Percentiles rank a stretch among this genome's conserved stretches.
These are phyloP conservation scores for Wickerhamomyces alni DNA, from an alignment of 805 yeast species.

Conservation along the genomic window DNA sequence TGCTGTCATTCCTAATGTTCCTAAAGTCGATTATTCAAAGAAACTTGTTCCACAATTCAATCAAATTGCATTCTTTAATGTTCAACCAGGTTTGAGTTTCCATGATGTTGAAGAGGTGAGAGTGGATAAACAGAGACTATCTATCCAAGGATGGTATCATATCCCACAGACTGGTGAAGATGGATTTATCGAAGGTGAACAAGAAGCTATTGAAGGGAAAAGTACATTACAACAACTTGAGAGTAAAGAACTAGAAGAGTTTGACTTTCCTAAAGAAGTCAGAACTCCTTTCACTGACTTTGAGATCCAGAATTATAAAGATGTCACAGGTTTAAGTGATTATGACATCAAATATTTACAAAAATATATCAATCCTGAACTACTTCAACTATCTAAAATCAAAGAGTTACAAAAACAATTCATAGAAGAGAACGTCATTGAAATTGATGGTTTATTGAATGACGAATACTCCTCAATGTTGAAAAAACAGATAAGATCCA, in stretches of 20 bases:
- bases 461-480: slow-evolving; percentile 44
- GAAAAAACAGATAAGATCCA: slow-evolving; percentile 40
- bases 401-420: slow-evolving; percentile 44
- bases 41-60: slow-evolving; percentile 89
- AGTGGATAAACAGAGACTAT: slow-evolving; percentile 83
- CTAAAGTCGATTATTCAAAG: slow-evolving; percentile 64
- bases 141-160: slow-evolving; percentile 99
- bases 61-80: slow-evolving; percentile 92
- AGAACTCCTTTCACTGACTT: slow-evolving; percentile 36
- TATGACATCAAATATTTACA: slow-evolving; percentile 45
- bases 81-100: slow-evolving; percentile 93
- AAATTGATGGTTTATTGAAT: slow-evolving; percentile 58
- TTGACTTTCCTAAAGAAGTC: slow-evolving; percentile 69
- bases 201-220: slow-evolving; percentile 65
- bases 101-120: slow-evolving; percentile 98
- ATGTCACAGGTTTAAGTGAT: slow-evolving; percentile 20
- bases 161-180: slow-evolving; percentile 91
- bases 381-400: slow-evolving; percentile 36
- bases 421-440: slow-evolving; percentile 62
- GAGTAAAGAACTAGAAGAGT: slow-evolving; percentile 68
- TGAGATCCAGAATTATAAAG: slow-evolving; percentile 29
- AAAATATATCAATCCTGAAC: slow-evolving; percentile 49
- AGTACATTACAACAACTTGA: slow-evolving; percentile 78
- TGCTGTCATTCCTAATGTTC: slow-evolving; percentile 83
- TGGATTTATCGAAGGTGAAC: slow-evolving; percentile 79